Evolutionary conservation across 305 asterid species (phyloP).

Genomic region (Euphrasia arctica): DNA sequence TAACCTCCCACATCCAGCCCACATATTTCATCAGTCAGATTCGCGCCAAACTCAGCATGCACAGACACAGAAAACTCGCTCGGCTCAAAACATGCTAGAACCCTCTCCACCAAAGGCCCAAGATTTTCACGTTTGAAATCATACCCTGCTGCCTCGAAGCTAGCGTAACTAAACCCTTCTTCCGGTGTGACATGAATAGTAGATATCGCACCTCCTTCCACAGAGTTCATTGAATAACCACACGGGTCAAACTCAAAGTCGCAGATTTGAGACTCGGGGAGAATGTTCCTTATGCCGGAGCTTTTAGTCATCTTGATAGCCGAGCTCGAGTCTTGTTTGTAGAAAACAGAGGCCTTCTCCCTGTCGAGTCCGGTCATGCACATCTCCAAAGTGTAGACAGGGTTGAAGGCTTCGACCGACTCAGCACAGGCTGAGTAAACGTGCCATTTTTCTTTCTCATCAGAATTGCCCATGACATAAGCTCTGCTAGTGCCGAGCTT

Average conservation of each 20-base stretch:
- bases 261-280: slow-evolving; percentile 64
- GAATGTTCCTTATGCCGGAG: slow-evolving; percentile 77
- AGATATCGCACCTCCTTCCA: slow-evolving; percentile 6
- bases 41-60: slow-evolving; percentile 1
- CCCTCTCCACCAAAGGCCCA: slow-evolving; percentile 56
- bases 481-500: slow-evolving; percentile 75
- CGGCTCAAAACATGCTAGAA: slow-evolving; percentile 52
- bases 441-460: slow-evolving; percentile 63
- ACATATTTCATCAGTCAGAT: neutral
- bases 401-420: slow-evolving; percentile 28
- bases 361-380: slow-evolving; percentile 85
- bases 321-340: slow-evolving; percentile 50
- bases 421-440: slow-evolving; percentile 64
- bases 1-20: slow-evolving; percentile 38
- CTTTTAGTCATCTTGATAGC: slow-evolving; percentile 54
- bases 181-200: slow-evolving; percentile 10
- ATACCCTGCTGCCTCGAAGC: slow-evolving; percentile 41
- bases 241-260: slow-evolving; percentile 92
- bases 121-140: slow-evolving; percentile 40
- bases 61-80: neutral
- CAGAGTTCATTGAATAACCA: slow-evolving; percentile 56
- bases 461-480: slow-evolving; percentile 54
- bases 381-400: slow-evolving; percentile 73
- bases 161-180: slow-evolving; percentile 3
- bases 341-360: slow-evolving; percentile 65